Conservation (phyloP, 495 filamentous ascomycete genomes). For the Trypethelium eluteriae region DNA sequence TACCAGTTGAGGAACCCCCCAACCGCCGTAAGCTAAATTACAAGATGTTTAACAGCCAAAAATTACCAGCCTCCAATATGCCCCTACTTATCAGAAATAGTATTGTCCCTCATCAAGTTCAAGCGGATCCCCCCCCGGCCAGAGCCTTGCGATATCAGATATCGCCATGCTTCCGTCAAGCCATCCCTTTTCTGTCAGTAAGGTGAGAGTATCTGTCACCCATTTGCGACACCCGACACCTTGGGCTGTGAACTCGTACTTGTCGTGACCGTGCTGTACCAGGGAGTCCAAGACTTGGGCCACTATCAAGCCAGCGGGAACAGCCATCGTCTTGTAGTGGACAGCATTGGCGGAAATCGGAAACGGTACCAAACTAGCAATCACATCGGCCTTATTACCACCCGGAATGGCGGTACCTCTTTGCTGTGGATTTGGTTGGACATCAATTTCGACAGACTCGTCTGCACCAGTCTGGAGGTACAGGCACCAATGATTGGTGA, state of each 20-base stretch:
- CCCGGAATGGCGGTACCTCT: not conserved
- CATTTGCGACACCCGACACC: not conserved
- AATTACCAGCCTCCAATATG: no score
- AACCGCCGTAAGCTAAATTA: no score
- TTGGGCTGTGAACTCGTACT: no score
- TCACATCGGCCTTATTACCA: not conserved
- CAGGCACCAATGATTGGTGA: conserved; percentile 5
- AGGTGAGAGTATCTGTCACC: not conserved
- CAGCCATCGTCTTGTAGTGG: not conserved
- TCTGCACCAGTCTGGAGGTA: conserved; percentile 1
- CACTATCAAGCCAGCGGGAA: not conserved
- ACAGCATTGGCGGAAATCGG: not conserved
- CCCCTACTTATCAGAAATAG: not conserved
- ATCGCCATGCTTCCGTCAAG: not conserved
- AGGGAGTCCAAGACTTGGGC: no score
- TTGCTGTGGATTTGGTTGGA: not conserved
- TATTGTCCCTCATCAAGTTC: not conserved
- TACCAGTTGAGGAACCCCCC: no score
- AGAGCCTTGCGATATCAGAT: not conserved
- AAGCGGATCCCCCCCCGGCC: not conserved
- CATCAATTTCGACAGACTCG: not conserved
- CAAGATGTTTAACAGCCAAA: no score
- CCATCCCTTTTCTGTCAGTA: no score
- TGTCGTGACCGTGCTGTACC: no score
- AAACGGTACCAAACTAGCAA: not conserved